Conservation (phyloP, 1,284 basidiomycete genomes). For the Volvariella volvacea region DNA sequence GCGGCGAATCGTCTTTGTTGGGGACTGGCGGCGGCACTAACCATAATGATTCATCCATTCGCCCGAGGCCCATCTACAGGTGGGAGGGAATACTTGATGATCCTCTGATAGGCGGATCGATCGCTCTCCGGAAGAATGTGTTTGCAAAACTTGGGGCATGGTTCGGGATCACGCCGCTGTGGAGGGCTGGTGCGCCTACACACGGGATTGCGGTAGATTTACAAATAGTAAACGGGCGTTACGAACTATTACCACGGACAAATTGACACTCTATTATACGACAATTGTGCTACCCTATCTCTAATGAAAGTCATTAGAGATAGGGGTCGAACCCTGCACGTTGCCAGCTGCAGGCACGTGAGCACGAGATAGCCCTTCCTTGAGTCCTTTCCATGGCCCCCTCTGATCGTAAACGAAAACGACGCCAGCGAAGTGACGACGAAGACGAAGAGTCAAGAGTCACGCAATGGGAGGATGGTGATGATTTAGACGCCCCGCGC, state of each 20-base stretch:
- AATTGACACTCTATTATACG: background rate
- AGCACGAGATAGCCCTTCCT: no score
- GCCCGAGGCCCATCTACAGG: constrained; percentile 52
- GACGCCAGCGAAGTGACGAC: no score
- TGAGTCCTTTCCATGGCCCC: no score
- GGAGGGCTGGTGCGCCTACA: constrained; percentile 43
- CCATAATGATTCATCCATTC: constrained; percentile 57
- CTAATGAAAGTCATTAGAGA: constrained; percentile 13
- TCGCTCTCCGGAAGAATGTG: constrained; percentile 29
- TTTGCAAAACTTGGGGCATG: constrained; percentile 54
- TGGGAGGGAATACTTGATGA: constrained; percentile 71
- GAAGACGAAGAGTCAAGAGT: no score
- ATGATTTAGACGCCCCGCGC: constrained; percentile 40
- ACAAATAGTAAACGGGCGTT: constrained; percentile 45
- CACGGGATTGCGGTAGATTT: constrained; percentile 57
- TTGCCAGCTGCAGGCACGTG: no score
- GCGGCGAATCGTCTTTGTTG: constrained; percentile 41
- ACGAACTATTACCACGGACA: constrained; percentile 29
- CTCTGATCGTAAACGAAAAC: no score
- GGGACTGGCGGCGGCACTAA: constrained; percentile 71
- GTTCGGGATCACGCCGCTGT: constrained; percentile 60
- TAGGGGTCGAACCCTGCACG: constrained; percentile 15
- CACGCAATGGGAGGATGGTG: constrained; percentile 17
- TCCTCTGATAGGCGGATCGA: constrained; percentile 32
- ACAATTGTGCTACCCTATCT: background rate